Evolutionary conservation across 805 yeast genomes (phyloP), one percentile per base, ranked within the genome.

Genomic region (Hanseniaspora mollemarum): DNA sequence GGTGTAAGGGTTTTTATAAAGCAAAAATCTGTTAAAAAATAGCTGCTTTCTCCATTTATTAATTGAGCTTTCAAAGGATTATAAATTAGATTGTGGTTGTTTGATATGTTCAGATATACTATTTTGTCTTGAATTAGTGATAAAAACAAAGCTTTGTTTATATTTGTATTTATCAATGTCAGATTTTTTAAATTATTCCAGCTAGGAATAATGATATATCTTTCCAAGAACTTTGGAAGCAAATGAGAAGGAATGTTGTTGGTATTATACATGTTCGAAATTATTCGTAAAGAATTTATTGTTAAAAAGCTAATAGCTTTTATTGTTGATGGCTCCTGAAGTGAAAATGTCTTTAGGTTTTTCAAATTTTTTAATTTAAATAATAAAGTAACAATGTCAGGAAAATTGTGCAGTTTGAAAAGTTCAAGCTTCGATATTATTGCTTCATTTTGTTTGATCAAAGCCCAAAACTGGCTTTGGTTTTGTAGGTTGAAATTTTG

Each of bases 21-120:
- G 15, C 18, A 15, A 7, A 48, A 19, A 28, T 26, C n/a, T 18
- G 44, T 32, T 9, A 48, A 15, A 16, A 32, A 48, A 15, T 25
- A 25, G 8, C 26, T 40, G 18, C 16, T 42, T 2, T 5, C 19
- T 10, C 8, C 5, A 22, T 18, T 19, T 42, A 29, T 19, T 29
- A 16, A 19, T 2, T 6, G 6, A 22, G 35, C 15, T 16, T 13
- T 7, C 21, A 6, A 4, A 4, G 5, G 42, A 22, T 25, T 32
- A 41, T 40, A 48, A 4, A 40, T 39, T 16, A 48, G 24, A 15
- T 48, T 48, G 3, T 40, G 33, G 16, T 48, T 48, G 43, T 48
- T 39, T 21, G 43, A 40, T 16, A 48, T 25, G n/a, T 43, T 39
- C 13, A 48, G 10, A 25, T 32, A 48, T 21, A 15, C 22, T 8